Evolutionary conservation across 1,284 basidiomycete species (phyloP).

Genomic region (Limonomyces culmigenus): DNA sequence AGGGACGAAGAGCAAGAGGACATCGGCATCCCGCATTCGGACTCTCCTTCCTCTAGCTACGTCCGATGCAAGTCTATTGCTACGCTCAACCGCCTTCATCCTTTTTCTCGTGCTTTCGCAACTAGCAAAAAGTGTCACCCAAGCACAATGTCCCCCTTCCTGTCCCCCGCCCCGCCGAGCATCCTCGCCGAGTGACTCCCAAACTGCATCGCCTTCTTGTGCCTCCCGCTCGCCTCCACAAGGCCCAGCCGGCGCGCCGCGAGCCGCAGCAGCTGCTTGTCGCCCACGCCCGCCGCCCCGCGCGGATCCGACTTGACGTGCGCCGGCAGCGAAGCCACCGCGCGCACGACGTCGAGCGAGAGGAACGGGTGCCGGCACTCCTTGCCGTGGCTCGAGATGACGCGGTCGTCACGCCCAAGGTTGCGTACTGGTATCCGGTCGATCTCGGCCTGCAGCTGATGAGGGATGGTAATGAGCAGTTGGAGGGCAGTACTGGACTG

Average conservation of each 20-base stretch:
- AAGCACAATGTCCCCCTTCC: too few relatives aligned
- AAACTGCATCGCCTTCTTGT: slow-evolving; percentile 96
- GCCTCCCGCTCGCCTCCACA: slow-evolving; percentile 46
- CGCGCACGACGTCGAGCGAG: slow-evolving; percentile 60
- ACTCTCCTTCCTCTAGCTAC: too few relatives aligned
- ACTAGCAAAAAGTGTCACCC: too few relatives aligned
- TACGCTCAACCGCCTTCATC: too few relatives aligned
- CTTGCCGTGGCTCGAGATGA: slow-evolving; percentile 77
- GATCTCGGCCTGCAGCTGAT: slow-evolving; percentile 81
- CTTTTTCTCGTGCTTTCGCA: too few relatives aligned
- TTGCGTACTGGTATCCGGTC: slow-evolving; percentile 82
- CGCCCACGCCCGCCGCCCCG: slow-evolving; percentile 54
- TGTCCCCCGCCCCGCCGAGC: slow-evolving; percentile 37
- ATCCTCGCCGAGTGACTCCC: slow-evolving; percentile 87
- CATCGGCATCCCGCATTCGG: too few relatives aligned
- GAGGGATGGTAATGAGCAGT: background rate
- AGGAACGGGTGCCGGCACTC: slow-evolving; percentile 88
- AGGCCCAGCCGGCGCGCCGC: slow-evolving; percentile 56
- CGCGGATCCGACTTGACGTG: slow-evolving; percentile 68
- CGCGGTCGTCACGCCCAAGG: slow-evolving; percentile 84
- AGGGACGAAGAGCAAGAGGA: too few relatives aligned
- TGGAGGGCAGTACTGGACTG: background rate
- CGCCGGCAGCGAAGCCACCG: slow-evolving; percentile 61
- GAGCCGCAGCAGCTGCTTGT: slow-evolving; percentile 73
- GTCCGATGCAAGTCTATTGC: too few relatives aligned